Evolutionary conservation across 2,329 filamentous ascomycete genomes (phyloP).

Genomic region (Endothia cerciana): DNA sequence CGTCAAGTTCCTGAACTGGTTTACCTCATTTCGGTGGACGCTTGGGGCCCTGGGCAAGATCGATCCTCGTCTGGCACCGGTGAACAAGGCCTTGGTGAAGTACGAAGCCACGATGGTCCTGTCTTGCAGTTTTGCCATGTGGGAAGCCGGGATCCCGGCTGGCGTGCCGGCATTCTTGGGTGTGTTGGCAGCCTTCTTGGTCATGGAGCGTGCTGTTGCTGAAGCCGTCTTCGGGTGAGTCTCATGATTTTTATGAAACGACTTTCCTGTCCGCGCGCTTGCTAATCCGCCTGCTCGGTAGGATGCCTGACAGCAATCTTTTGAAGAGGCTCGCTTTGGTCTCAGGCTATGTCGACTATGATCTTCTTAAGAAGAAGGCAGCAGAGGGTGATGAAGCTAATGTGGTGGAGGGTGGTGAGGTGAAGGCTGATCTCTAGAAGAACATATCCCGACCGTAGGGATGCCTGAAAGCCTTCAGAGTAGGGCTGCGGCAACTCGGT

Average conservation of each 20-base stretch:
- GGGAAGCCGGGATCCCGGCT: conserved; percentile 19
- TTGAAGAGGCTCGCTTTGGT: conserved; percentile 12
- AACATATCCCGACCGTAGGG: neutral
- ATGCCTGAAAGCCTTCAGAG: neutral
- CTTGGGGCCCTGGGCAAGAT: neutral
- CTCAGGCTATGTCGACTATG: conserved; percentile 18
- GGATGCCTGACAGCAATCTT: conserved; percentile 9
- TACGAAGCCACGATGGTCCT: neutral
- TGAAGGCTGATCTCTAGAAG: conserved; percentile 4
- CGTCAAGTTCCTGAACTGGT: conserved; percentile 26
- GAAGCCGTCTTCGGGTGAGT: conserved; percentile 11
- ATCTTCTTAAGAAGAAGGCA: conserved; percentile 9
- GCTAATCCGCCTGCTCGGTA: conserved; percentile 2
- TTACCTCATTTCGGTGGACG: conserved; percentile 18
- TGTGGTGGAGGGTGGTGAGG: neutral
- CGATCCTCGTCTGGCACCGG: conserved; percentile 5
- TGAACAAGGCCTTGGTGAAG: neutral
- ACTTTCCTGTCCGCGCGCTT: neutral
- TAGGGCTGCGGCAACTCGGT: neutral
- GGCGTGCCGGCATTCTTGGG: conserved; percentile 6
- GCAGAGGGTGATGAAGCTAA: neutral
- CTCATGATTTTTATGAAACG: neutral
- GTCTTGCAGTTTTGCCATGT: conserved; percentile 10
- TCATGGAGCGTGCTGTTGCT: conserved; percentile 14
- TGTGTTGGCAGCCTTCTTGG: neutral